These are phyloP conservation scores for Podaxis mareebaensis DNA, from an alignment of 768 basidiomycete species.

Conservation along the genomic window DNA sequence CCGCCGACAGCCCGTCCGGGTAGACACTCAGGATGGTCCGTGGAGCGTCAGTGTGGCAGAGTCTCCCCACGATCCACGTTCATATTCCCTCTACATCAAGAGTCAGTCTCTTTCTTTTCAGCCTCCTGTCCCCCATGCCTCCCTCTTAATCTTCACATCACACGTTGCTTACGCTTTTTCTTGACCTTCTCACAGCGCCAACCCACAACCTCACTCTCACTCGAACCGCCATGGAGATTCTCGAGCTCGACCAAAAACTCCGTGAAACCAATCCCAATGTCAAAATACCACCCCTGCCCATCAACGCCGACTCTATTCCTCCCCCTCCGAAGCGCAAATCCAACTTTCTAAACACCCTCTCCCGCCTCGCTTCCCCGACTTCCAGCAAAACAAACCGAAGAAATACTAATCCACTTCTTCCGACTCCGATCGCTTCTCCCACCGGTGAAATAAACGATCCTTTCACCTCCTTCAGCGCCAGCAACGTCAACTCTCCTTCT, in stretches of 20 bases:
- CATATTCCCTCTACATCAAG: conserved; percentile 87
- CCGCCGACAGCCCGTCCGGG: conserved; percentile 53
- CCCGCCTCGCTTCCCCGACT: conserved; percentile 76
- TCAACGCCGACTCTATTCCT: conserved; percentile 56
- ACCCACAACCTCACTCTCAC: conserved; percentile 89
- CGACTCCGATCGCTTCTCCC: conserved; percentile 52
- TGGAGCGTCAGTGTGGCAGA: conserved; percentile 91
- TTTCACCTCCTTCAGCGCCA: conserved; percentile 46
- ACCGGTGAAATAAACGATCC: conserved; percentile 62
- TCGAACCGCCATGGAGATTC: conserved; percentile 71
- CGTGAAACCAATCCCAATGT: conserved; percentile 59
- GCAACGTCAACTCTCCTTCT: conserved; percentile 29
- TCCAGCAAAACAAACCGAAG: conserved; percentile 49
- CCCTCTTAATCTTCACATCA: conserved; percentile 10
- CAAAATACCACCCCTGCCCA: conserved; percentile 61
- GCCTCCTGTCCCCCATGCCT: conserved; percentile 11
- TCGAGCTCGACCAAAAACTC: conserved; percentile 83
- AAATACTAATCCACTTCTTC: conserved; percentile 33
- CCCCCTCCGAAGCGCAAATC: conserved; percentile 75
- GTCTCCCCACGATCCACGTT: conserved; percentile 69
- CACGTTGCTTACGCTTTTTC: conserved; percentile 26
- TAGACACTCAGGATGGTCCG: conserved; percentile 76
- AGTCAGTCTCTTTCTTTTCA: conserved; percentile 56
- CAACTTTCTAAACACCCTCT: conserved; percentile 83
- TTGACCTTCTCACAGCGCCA: conserved; percentile 53